phyloP scores from a whole-genome alignment of 148 eudicot genomes.

The Hydrangea macrophylla region DNA sequence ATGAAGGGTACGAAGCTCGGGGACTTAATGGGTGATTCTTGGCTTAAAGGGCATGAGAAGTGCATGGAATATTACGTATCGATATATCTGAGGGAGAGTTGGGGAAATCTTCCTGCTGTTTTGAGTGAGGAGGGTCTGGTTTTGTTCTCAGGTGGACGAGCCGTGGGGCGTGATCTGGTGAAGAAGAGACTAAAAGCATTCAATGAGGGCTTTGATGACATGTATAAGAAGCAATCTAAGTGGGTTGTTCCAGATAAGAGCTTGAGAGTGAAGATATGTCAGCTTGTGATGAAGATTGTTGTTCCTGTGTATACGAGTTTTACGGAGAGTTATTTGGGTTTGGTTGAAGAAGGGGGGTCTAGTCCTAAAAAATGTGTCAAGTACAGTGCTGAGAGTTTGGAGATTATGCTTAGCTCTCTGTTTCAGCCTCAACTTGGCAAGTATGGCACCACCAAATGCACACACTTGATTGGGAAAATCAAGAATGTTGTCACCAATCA shows the following conservation, averaged over 20 bases:
- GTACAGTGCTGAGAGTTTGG: slow-evolving; percentile 48
- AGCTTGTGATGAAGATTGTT: slow-evolving; percentile 46
- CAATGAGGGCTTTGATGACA: slow-evolving; percentile 49
- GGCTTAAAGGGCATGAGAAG: slow-evolving; percentile 38
- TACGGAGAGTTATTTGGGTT: slow-evolving; percentile 35
- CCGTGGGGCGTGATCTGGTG: slow-evolving; percentile 34
- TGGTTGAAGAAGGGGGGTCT: slow-evolving; percentile 36
- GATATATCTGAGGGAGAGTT: slow-evolving; percentile 56
- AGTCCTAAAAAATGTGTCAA: slow-evolving; percentile 42
- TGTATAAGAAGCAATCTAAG: slow-evolving; percentile 45
- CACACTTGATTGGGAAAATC: slow-evolving; percentile 48
- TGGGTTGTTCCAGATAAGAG: slow-evolving; percentile 56
- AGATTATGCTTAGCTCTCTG: slow-evolving; percentile 46
- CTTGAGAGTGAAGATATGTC: slow-evolving; percentile 51
- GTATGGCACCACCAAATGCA: slow-evolving; percentile 41
- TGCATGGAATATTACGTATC: slow-evolving; percentile 35
- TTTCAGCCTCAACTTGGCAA: slow-evolving; percentile 51
- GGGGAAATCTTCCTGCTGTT: slow-evolving; percentile 56
- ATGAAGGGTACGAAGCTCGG: slow-evolving; percentile 49
- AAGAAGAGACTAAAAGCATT: slow-evolving; percentile 57
- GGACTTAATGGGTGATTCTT: slow-evolving; percentile 63
- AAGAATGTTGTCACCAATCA: slow-evolving; percentile 42
- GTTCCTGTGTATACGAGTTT: slow-evolving; percentile 55
- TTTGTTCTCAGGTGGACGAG: slow-evolving; percentile 41
- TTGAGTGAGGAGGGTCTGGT: slow-evolving; percentile 49